Base-by-base conservation (phyloP, 106 monocot species). In the Dioscorea alata region DNA sequence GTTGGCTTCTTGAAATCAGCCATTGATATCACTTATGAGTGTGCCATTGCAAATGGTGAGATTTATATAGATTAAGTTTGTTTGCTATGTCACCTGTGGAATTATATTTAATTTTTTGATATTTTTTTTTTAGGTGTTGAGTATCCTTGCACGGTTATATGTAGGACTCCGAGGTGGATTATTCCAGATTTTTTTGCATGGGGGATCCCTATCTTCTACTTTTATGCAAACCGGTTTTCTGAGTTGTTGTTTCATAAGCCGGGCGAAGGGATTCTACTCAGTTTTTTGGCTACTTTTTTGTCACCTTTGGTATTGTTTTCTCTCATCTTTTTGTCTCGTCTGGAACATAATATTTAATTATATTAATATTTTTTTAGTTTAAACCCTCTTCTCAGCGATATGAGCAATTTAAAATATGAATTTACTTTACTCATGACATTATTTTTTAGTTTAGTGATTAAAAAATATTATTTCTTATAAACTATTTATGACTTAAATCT, bases 161-260 rank as follows among this genome's bases (percentile, higher is more conserved):
- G 67, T 32, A 71, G 85, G 51, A 92, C 74, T 0, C 68, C 50
- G 20, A 54, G 73, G 13, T 92, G 92, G 92, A 66, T 75, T 0
- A 12, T 88, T 48, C 57, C 74, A 7, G 70, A 77, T 10, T 81
- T 31, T 33, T 23, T n/a, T 32, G 75, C 73, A 3, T 85, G 83
- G 85, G 82, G 76, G 2, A 42, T 92, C 22, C 77, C 82, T 20
- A 0, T 85, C 12, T 68, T 2, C 4, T 83, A 65, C 51, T 63
- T 88, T 33, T 88, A 81, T 59, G 18, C 75, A 2, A 92, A 64
- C 71, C 84, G 88, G 1, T 88, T 85, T 72, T 77, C 85, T 1
- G 88, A 92, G 57, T 74, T 92, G 10, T 67, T 85, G 4, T 8
- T 88, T 48, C 85, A 88, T 50, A 92, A 92, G 60, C 87, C 82